Conservation (phyloP, 139 green algal species). For the Axilococcus clingmanii region DNA sequence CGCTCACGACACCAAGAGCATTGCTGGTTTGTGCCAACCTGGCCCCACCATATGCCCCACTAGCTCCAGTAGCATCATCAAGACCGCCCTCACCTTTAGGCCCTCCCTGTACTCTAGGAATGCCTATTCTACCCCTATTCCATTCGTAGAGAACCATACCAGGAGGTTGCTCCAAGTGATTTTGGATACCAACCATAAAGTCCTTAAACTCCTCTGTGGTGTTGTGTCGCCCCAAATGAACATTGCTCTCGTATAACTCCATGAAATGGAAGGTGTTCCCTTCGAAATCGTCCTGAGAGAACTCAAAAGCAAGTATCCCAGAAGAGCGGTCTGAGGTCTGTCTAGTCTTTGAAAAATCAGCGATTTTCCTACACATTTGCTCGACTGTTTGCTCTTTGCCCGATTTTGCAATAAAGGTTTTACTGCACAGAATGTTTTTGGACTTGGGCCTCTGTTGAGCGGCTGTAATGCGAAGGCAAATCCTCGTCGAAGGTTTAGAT, state of each 20-base stretch:
- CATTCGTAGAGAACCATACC: conserved; percentile 65
- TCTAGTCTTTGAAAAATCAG: conserved; percentile 24
- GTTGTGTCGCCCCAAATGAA: conserved; percentile 40
- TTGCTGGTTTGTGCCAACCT: conserved; percentile 39
- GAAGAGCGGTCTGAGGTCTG: conserved; percentile 18
- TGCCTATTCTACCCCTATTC: conserved; percentile 46
- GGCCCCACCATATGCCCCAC: conserved; percentile 33
- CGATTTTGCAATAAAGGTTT: conserved; percentile 50
- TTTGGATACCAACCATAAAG: conserved; percentile 44
- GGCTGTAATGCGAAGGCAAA: conserved; percentile 15
- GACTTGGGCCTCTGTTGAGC: conserved; percentile 20
- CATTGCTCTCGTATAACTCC: conserved; percentile 58
- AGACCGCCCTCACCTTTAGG: conserved; percentile 62
- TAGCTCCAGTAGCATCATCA: conserved; percentile 67
- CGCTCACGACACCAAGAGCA: conserved; percentile 14
- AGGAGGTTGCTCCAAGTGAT: conserved; percentile 40
- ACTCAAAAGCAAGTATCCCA: conserved; percentile 39
- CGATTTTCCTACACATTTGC: conserved; percentile 34
- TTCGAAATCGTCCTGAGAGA: conserved; percentile 28
- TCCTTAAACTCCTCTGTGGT: conserved; percentile 17
- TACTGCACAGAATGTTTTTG: conserved; percentile 47
- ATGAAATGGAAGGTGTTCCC: conserved; percentile 56
- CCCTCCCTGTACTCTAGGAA: conserved; percentile 41
- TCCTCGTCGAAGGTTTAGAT: neutral
- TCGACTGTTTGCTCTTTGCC: conserved; percentile 30